Evolutionary conservation across 768 basidiomycete species (phyloP), one percentile per base, ranked within the genome.

Genomic region (Pseudohyphozyma bogoriensis): DNA sequence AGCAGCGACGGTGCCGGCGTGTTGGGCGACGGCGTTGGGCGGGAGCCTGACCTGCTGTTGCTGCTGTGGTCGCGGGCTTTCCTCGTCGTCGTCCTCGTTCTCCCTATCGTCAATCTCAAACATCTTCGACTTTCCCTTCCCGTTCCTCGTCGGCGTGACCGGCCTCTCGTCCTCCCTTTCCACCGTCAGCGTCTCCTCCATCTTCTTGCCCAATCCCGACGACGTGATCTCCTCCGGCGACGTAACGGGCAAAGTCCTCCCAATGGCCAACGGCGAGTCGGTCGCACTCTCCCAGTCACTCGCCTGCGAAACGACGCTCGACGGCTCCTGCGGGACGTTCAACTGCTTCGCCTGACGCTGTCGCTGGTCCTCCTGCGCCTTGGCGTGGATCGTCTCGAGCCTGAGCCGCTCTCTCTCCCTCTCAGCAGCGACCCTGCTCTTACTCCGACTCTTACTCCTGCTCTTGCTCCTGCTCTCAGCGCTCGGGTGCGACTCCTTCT

Each of bases 271-370:
- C 0, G 65, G 65, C 42, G 65, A 66, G 46, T 66, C 65, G 26
- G 65, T 62, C 51, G 58, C 55, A 46, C 55, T 57, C 61, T 62
- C 55, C 65, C 65, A 66, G 10, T 60, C 65, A 37, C 50, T 58
- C n/a, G n/a, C n/a, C n/a, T n/a, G n/a, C n/a, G n/a, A n/a, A n/a
- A n/a, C n/a, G n/a, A n/a, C n/a, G 1, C 50, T 33, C 24, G 55
- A 36, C 24, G 47, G 32, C n/a, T 56, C 45, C 2, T 46, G 52
- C 44, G 22, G 22, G 32, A 22, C 16, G n/a, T 36, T 46, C 22
- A 55, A 56, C n/a, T n/a, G 57, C 53, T 59, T 5, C 45, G 24
- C 46, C 31, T 28, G 51, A 51, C 9, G 28, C 32, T 24, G 9
- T 36, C 12, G 49, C 9, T 29, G 47, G 39, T 16, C n/a, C 12